Conservation (phyloP, 352 stramenopile genomes). For the Globisporangium megalacanthum region DNA sequence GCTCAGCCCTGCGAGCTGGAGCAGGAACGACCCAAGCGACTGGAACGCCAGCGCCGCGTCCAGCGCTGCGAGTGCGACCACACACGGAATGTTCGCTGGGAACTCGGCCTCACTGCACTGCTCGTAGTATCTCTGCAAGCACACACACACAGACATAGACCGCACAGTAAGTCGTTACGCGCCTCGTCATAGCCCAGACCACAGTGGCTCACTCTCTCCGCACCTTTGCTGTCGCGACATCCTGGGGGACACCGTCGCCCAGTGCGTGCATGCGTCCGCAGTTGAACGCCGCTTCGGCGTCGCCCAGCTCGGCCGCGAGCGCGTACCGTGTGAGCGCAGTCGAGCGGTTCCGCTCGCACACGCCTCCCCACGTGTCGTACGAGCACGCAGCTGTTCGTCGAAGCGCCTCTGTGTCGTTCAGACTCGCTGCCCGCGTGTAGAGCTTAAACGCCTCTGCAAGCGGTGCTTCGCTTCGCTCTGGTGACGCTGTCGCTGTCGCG, state of each 20-base stretch:
- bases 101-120: slow-evolving; percentile 48
- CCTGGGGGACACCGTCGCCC: slow-evolving; percentile 34
- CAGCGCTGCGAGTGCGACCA: slow-evolving; percentile 29
- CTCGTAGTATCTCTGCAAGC: slow-evolving; percentile 29
- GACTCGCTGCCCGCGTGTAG: slow-evolving; percentile 42
- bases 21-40: not conserved
- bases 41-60: slow-evolving; percentile 17
- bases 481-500: slow-evolving; percentile 15
- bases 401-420: slow-evolving; percentile 73
- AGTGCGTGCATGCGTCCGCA: slow-evolving; percentile 52
- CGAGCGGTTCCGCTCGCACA: slow-evolving; percentile 47
- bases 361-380: slow-evolving; percentile 51
- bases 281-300: slow-evolving; percentile 60
- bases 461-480: slow-evolving; percentile 20
- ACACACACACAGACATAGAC: slow-evolving; percentile 2
- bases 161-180: not conserved
- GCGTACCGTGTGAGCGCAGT: slow-evolving; percentile 48
- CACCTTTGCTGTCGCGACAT: slow-evolving; percentile 36
- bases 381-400: slow-evolving; percentile 60
- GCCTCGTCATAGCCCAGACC: not conserved
- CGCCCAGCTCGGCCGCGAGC: slow-evolving; percentile 41
- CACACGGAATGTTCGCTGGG: slow-evolving; percentile 60
- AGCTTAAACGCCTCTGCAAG: slow-evolving; percentile 43
- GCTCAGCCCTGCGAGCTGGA: slow-evolving; percentile 3
- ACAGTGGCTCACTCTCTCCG: not conserved